Conservation (phyloP, 768 basidiomycete species). For the Hydnomerulius pinastri region DNA sequence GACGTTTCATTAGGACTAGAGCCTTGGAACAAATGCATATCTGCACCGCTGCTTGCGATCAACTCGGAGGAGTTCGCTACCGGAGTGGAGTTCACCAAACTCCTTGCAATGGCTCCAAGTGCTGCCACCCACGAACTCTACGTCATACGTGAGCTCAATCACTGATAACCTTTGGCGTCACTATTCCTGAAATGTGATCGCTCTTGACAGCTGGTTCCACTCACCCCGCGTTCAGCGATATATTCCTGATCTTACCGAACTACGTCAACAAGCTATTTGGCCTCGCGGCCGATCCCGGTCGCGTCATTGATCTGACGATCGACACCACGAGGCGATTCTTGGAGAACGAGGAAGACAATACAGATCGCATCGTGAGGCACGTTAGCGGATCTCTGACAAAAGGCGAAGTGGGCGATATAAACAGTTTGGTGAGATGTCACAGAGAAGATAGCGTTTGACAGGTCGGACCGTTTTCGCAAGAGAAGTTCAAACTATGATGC, state of each 20-base stretch:
- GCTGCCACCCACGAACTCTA: slow-evolving; percentile 8
- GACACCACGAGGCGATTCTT: slow-evolving; percentile 23
- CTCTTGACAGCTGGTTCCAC: slow-evolving; percentile 27
- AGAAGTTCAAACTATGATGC: not conserved
- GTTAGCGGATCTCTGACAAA: slow-evolving; percentile 5
- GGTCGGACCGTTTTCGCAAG: no score
- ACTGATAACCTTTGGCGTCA: no score
- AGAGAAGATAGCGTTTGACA: not conserved
- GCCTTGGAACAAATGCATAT: slow-evolving; percentile 26
- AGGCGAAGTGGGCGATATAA: slow-evolving; percentile 4
- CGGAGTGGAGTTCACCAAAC: slow-evolving; percentile 35
- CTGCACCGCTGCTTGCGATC: slow-evolving; percentile 40
- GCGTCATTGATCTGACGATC: slow-evolving; percentile 20
- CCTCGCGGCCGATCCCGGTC: slow-evolving; percentile 17
- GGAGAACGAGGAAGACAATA: slow-evolving; percentile 1
- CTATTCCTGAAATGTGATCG: not conserved
- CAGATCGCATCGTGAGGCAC: slow-evolving; percentile 2
- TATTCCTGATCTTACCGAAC: slow-evolving; percentile 35
- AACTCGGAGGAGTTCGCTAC: slow-evolving; percentile 43
- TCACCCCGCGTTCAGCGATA: slow-evolving; percentile 37
- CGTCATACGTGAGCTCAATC: slow-evolving; percentile 13
- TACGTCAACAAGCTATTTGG: slow-evolving; percentile 29
- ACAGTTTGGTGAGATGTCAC: slow-evolving; percentile 10
- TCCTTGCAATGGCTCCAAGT: slow-evolving; percentile 30
- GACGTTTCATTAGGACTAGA: slow-evolving; percentile 29